phyloP scores from a whole-genome alignment of 2,329 filamentous ascomycete species.

The Fusarium pilosicola region DNA sequence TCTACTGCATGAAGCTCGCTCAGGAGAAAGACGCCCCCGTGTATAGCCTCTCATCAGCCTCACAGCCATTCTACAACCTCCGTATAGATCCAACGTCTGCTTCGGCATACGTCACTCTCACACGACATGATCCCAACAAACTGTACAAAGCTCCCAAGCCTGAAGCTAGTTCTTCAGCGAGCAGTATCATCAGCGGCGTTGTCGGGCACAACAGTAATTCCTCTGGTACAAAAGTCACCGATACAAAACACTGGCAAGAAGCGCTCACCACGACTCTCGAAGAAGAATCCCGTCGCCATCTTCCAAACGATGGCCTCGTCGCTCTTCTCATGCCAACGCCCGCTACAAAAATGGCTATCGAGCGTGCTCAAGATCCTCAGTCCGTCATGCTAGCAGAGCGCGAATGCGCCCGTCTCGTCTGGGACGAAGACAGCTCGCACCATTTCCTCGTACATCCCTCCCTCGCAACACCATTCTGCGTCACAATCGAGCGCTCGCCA shows the following conservation, averaged over 20 bases:
- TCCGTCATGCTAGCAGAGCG: slow-evolving; percentile 71
- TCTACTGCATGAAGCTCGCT: slow-evolving; percentile 67
- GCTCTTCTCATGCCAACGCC: slow-evolving; percentile 75
- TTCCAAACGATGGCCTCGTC: slow-evolving; percentile 70
- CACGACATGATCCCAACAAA: slow-evolving; percentile 69
- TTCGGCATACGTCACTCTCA: slow-evolving; percentile 69
- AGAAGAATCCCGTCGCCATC: slow-evolving; percentile 62
- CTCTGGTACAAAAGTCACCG: slow-evolving; percentile 44
- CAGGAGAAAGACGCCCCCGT: slow-evolving; percentile 70
- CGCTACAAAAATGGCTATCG: slow-evolving; percentile 70
- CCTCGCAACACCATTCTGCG: slow-evolving; percentile 70
- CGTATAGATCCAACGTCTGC: slow-evolving; percentile 71
- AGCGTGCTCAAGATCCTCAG: slow-evolving; percentile 66
- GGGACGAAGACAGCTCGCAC: slow-evolving; percentile 69
- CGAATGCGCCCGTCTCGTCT: slow-evolving; percentile 77
- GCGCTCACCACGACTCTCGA: slow-evolving; percentile 68
- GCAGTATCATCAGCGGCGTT: slow-evolving; percentile 48
- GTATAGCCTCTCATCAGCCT: slow-evolving; percentile 70
- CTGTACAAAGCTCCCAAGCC: slow-evolving; percentile 58
- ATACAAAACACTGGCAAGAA: slow-evolving; percentile 65
- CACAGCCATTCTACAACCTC: slow-evolving; percentile 74
- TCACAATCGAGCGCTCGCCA: slow-evolving; percentile 66
- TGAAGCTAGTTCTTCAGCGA: slow-evolving; percentile 38
- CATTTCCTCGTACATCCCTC: slow-evolving; percentile 73
- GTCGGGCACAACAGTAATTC: slow-evolving; percentile 41